Percentiles rank a stretch among this genome's conserved stretches.
These are phyloP conservation scores for Alternaria solani DNA, from an alignment of 2,329 filamentous ascomycete genomes.

Conservation along the genomic window DNA sequence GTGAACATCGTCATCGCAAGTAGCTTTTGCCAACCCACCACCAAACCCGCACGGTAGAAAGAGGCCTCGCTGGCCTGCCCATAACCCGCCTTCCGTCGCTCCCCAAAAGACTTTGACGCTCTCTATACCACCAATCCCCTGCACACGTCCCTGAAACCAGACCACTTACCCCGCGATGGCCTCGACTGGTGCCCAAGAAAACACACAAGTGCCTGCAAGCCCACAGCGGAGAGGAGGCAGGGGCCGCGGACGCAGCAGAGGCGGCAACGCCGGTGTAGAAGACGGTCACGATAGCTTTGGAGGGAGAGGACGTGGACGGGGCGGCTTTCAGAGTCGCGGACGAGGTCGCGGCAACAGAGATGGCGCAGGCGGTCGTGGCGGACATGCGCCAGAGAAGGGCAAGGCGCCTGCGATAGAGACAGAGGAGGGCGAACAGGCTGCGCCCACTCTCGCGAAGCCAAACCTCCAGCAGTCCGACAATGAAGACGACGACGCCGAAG, in stretches of 20 bases:
- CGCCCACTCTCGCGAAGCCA: constrained; percentile 8
- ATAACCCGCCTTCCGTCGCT: background rate
- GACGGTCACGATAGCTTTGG: constrained; percentile 30
- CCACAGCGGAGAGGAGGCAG: constrained; percentile 41
- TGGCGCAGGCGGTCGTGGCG: constrained; percentile 39
- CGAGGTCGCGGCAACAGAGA: constrained; percentile 45
- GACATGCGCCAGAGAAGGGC: constrained; percentile 38
- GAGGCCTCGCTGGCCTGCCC: constrained; percentile 27
- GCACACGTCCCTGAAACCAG: constrained; percentile 3
- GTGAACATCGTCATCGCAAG: constrained; percentile 33
- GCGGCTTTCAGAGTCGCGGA: constrained; percentile 44
- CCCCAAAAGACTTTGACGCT: background rate
- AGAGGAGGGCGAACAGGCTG: constrained; percentile 16
- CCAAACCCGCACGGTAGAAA: constrained; percentile 24
- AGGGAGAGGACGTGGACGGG: constrained; percentile 46
- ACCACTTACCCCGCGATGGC: constrained; percentile 45
- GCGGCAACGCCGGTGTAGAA: constrained; percentile 29
- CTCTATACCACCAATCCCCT: constrained; percentile 1
- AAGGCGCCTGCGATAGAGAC: constrained; percentile 28
- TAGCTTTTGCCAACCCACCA: constrained; percentile 29
- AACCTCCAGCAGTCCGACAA: constrained; percentile 18
- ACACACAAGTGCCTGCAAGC: constrained; percentile 35
- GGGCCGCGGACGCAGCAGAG: constrained; percentile 43
- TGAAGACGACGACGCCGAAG: constrained; percentile 65
- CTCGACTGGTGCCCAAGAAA: constrained; percentile 34